Base-by-base conservation (phyloP, 2,329 filamentous ascomycete species). In the Byssochlamys sp. region DNA sequence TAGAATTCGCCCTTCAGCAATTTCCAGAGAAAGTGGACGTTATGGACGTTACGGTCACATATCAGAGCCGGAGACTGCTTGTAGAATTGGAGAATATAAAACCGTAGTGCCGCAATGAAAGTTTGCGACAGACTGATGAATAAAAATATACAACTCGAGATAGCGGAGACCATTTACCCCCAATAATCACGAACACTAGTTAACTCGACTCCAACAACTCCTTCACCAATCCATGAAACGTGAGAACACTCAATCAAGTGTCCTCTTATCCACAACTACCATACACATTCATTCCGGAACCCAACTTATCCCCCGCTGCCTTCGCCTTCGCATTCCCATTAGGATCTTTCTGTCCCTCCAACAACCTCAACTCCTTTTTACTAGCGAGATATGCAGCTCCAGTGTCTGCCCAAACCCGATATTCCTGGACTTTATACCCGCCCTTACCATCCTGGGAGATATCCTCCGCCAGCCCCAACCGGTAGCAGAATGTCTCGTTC, bases 351-450 rank as follows among this genome's bases (percentile, higher is more conserved):
- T 45, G 39, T 9, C 10, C 49, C 49, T 51, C 49, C 49, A 51
- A 28, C 14, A 60, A 56, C 56, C 57, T 63, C 58, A 66, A 64
- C 10, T 48, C 53, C 3, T 67, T 69, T 28, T 63, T 61, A 39
- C 65, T 61, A 26, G 75, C 75, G 57, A 77, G 64, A 66, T 76
- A 76, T 27, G 72, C 74, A 33, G 75, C 75, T 24, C 74, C 75
- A 2, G 72, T 73, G 70, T 77, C 75, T 14, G 72, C 73, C 75
- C 75, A 77, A 28, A 77, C 68, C 49, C 69, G 63, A 67, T 76
- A 77, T 55, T 69, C 71, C 31, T 63, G 65, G n/a, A 77, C 69
- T 58, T 71, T 73, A 52, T 68, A 56, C 39, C 48, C 54, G 9
- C 54, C 55, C 3, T 51, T 53, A 0, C 24, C 58, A 28, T 54